phyloP scores from a whole-genome alignment of 2,329 filamentous ascomycete species.

The Clonostachys rosea region DNA sequence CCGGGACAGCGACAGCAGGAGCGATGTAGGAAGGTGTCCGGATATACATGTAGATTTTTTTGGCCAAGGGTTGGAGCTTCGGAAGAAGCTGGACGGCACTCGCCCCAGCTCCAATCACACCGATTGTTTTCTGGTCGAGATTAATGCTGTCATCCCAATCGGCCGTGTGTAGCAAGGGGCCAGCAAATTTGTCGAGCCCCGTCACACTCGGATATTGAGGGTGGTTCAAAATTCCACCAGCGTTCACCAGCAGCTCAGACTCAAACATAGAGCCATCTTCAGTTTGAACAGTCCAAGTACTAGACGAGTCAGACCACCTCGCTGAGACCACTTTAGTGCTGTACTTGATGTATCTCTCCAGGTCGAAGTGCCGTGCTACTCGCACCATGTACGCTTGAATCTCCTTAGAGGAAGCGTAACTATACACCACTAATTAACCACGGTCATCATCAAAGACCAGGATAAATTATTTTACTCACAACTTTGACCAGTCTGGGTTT shows the following conservation, averaged over 20 bases:
- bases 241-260: constrained; percentile 42
- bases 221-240: constrained; percentile 42
- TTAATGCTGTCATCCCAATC: constrained; percentile 23
- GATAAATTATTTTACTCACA: no score
- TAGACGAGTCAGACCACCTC: no score
- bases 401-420: no score
- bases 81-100: constrained; percentile 49
- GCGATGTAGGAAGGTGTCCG: not conserved
- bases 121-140: constrained; percentile 41
- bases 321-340: no score
- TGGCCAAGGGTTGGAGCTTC: constrained; percentile 24
- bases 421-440: no score
- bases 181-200: constrained; percentile 38
- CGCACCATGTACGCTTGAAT: no score
- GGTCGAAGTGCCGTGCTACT: no score
- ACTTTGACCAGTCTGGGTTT: no score
- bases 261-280: not conserved
- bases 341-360: no score
- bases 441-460: no score
- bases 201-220: constrained; percentile 45
- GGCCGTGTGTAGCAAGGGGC: constrained; percentile 47
- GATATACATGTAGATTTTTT: not conserved
- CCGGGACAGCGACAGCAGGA: not conserved
- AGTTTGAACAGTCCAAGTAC: no score
- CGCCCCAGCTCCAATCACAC: constrained; percentile 51